Conservation (phyloP, 345 rosid genomes). For the Passiflora organensis region DNA sequence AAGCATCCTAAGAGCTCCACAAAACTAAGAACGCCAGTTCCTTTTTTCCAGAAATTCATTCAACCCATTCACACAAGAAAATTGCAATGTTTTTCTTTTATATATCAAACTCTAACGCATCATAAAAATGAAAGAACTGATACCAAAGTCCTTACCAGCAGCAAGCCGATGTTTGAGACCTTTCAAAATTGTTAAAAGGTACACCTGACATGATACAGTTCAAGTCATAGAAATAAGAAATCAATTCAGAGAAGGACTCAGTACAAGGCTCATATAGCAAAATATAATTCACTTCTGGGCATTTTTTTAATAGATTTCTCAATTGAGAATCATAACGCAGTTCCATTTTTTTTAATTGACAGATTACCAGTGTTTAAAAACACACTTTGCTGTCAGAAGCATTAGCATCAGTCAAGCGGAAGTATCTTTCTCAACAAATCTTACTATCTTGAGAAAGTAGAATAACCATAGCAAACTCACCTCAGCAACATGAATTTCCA, state of each 20-base stretch:
- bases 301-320: too few relatives aligned
- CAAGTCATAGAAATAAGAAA: background rate
- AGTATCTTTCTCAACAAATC: too few relatives aligned
- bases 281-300: too few relatives aligned
- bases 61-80: background rate
- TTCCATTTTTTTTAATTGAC: too few relatives aligned
- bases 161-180: conserved; percentile 94
- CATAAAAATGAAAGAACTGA: background rate
- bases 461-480: conserved; percentile 23
- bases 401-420: too few relatives aligned
- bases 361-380: too few relatives aligned
- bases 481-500: conserved; percentile 56
- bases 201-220: conserved; percentile 43
- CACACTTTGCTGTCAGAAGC: too few relatives aligned
- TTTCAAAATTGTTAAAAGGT: conserved; percentile 69
- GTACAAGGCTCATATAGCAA: too few relatives aligned
- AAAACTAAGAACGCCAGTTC: background rate
- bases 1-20: background rate
- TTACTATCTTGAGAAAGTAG: too few relatives aligned
- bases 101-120: background rate
- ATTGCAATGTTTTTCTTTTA: background rate
- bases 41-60: background rate
- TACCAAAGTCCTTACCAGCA: conserved; percentile 51
- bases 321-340: too few relatives aligned
- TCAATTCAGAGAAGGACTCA: background rate